Evolutionary conservation across 169 alveolate genomes (phyloP).

Genomic region (Miamiensis avidus): DNA sequence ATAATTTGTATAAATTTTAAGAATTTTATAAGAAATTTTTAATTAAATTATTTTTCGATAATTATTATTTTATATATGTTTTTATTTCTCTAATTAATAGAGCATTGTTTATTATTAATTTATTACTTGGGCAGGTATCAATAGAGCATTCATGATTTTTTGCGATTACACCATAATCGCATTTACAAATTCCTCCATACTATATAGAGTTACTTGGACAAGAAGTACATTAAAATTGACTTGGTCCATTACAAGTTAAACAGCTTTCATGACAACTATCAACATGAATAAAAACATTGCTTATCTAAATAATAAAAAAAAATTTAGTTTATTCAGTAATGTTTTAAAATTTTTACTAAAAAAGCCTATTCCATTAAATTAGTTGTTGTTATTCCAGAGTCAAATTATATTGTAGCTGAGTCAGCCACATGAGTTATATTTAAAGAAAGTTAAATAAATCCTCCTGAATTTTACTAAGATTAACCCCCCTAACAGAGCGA

Average conservation of each 20-base stretch:
- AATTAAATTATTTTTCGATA: too few relatives aligned
- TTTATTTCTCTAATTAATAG: too few relatives aligned
- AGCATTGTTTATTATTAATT: too few relatives aligned
- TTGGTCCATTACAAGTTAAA: background rate
- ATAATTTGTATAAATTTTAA: too few relatives aligned
- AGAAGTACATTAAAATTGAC: background rate
- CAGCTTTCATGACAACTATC: background rate
- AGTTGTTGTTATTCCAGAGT: background rate
- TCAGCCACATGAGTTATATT: background rate
- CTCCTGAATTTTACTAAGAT: background rate
- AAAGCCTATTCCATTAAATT: background rate
- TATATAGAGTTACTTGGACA: background rate
- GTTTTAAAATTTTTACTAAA: too few relatives aligned
- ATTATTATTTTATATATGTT: too few relatives aligned
- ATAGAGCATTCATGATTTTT: background rate
- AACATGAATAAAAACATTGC: background rate
- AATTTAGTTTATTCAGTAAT: background rate
- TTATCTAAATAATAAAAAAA: background rate
- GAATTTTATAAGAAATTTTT: background rate
- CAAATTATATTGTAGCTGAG: background rate
- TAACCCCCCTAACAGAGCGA: background rate
- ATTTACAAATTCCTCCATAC: background rate
- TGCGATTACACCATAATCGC: background rate
- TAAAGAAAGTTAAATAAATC: background rate
- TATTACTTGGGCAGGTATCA: background rate